These are phyloP conservation scores for Pueraria montana DNA, from an alignment of 306 rosid species.

Conservation along the genomic window DNA sequence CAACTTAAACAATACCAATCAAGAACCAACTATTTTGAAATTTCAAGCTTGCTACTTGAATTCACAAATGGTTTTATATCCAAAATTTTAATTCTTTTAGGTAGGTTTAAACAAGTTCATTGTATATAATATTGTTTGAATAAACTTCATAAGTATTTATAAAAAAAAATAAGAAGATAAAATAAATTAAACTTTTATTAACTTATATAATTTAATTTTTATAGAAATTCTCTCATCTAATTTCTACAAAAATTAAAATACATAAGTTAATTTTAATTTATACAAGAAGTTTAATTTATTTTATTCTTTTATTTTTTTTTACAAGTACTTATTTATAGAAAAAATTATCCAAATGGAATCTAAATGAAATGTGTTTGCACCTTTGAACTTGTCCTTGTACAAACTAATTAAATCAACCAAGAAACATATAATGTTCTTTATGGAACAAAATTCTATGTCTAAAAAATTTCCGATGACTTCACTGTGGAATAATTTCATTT, in stretches of 20 bases:
- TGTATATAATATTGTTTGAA: not conserved
- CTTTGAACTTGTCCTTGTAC: not conserved
- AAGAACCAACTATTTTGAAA: not conserved
- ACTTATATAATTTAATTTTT: not conserved
- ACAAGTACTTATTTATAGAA: not conserved
- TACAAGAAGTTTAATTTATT: not conserved
- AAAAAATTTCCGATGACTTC: not conserved
- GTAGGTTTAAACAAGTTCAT: not conserved
- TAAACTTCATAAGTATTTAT: too few species aligned
- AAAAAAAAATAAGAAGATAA: too few species aligned
- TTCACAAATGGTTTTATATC: not conserved
- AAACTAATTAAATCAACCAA: constrained; percentile 2
- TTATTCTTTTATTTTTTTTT: not conserved
- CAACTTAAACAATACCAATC: not conserved
- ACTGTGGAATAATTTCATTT: not conserved
- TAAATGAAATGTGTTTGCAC: not conserved
- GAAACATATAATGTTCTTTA: not conserved
- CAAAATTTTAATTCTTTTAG: not conserved
- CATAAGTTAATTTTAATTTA: not conserved
- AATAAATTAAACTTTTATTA: too few species aligned
- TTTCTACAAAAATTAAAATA: not conserved
- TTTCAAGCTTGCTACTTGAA: not conserved
- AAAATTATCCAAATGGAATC: not conserved
- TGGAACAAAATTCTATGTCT: not conserved
- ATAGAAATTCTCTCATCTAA: not conserved